Evolutionary conservation across 2,329 filamentous ascomycete genomes (phyloP).

Genomic region (Paraphaeosphaeria minitans): DNA sequence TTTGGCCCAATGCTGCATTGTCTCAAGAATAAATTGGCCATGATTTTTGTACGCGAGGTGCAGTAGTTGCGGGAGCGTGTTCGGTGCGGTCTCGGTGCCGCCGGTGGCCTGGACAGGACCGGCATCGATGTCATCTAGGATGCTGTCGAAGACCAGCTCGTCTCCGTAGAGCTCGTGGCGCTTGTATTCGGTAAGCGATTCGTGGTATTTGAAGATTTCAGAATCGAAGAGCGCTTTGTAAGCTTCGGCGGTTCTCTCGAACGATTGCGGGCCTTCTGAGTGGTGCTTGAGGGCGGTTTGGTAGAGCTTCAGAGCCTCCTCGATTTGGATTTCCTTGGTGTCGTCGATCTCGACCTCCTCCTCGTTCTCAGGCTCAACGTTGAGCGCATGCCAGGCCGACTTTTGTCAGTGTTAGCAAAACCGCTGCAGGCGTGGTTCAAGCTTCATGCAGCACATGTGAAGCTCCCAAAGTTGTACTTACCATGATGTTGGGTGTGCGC

Average conservation of each 20-base stretch:
- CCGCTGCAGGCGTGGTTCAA: neutral
- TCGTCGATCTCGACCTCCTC: constrained; percentile 91
- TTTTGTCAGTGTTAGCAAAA: constrained; percentile 22
- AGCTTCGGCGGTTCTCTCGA: constrained; percentile 75
- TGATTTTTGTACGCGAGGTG: constrained; percentile 96
- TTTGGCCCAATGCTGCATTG: constrained; percentile 60
- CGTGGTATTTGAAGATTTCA: constrained; percentile 91
- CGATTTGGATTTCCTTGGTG: constrained; percentile 94
- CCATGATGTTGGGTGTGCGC: constrained; percentile 4
- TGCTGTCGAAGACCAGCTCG: constrained; percentile 49
- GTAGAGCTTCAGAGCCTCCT: constrained; percentile 94
- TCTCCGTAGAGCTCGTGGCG: constrained; percentile 64
- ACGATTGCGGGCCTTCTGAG: constrained; percentile 79
- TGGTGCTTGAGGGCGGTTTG: constrained; percentile 90
- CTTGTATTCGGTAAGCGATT: constrained; percentile 83
- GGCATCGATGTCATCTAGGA: constrained; percentile 46
- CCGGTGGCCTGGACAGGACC: constrained; percentile 56
- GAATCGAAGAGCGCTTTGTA: constrained; percentile 87
- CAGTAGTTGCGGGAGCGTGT: constrained; percentile 83
- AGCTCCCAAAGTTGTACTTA: constrained; percentile 6
- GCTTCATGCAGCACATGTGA: constrained; percentile 5
- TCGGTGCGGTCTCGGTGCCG: constrained; percentile 74
- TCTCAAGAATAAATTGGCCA: constrained; percentile 88
- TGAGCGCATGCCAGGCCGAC: constrained; percentile 80
- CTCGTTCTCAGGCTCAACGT: constrained; percentile 91